phyloP scores from a whole-genome alignment of 2,329 filamentous ascomycete genomes.

The Blumeria graminis region DNA sequence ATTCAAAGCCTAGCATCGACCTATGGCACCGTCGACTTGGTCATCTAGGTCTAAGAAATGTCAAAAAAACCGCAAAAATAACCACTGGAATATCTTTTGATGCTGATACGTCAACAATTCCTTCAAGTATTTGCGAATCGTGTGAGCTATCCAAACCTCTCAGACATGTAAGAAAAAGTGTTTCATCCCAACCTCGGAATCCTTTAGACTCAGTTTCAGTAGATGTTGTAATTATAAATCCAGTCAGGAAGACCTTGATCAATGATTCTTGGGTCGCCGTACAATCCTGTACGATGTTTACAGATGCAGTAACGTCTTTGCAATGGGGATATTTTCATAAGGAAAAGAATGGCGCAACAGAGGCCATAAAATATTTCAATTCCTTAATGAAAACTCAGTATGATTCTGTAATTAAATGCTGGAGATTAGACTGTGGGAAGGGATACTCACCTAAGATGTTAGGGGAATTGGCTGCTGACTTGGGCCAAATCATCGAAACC shows the following conservation, averaged over 20 bases:
- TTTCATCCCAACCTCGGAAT: neutral
- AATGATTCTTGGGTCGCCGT: neutral
- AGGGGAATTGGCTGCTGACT: neutral
- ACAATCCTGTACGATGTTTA: neutral
- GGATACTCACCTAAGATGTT: neutral
- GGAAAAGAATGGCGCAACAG: neutral
- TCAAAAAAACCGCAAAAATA: slow-evolving; percentile 1
- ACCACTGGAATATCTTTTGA: neutral
- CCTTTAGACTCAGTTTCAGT: neutral
- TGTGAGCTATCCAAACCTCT: neutral
- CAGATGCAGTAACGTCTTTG: neutral
- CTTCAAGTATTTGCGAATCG: neutral
- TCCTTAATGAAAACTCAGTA: neutral
- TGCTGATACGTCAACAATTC: neutral
- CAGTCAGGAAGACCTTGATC: neutral
- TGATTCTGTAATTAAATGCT: neutral
- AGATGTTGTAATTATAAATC: neutral
- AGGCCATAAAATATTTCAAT: neutral
- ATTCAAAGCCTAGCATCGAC: neutral
- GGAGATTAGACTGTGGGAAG: neutral
- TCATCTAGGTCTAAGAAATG: neutral
- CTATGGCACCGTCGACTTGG: neutral
- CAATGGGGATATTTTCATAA: neutral
- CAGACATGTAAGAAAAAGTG: neutral
- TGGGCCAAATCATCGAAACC: neutral